phyloP scores from a whole-genome alignment of 768 basidiomycete species.

The Trametes coccinea region DNA sequence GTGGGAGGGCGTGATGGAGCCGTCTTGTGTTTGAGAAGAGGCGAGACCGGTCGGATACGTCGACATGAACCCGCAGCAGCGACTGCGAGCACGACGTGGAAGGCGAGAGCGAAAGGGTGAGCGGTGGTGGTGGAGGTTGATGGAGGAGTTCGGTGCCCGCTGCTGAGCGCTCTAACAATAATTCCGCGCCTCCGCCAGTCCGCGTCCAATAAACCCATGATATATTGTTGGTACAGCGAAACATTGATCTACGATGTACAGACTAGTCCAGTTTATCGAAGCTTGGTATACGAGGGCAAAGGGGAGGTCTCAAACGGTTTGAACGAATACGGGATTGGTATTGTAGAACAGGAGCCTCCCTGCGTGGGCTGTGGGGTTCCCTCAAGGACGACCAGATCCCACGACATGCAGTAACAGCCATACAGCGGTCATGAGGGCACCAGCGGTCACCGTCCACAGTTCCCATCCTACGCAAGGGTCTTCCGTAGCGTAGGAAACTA shows the following conservation, averaged over 20 bases:
- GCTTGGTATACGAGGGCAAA: background rate
- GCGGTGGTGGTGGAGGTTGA: slow-evolving; percentile 20
- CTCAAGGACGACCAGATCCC: slow-evolving; percentile 1
- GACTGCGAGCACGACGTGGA: slow-evolving; percentile 3
- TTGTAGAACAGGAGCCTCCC: background rate
- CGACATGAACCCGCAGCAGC: slow-evolving; percentile 36
- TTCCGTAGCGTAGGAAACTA: too few species aligned
- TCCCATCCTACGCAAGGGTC: slow-evolving; percentile 1
- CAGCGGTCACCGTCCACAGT: background rate
- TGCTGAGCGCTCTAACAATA: slow-evolving; percentile 1
- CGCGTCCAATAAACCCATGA: background rate
- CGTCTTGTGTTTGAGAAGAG: slow-evolving; percentile 26
- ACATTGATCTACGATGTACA: slow-evolving; percentile 4
- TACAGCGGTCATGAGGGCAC: background rate
- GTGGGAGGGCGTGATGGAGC: slow-evolving; percentile 48
- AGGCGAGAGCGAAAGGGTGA: slow-evolving; percentile 8
- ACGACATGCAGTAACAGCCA: background rate
- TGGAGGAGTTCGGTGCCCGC: slow-evolving; percentile 2
- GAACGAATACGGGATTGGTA: background rate
- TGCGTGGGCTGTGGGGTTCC: slow-evolving; percentile 2
- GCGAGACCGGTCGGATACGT: slow-evolving; percentile 47
- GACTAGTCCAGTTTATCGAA: background rate
- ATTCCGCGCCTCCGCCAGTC: slow-evolving; percentile 3
- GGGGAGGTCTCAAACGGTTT: background rate
- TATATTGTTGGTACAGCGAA: slow-evolving; percentile 3